Base-by-base conservation (phyloP, 2,329 filamentous ascomycete genomes). In the Pseudopyricularia javanii region DNA sequence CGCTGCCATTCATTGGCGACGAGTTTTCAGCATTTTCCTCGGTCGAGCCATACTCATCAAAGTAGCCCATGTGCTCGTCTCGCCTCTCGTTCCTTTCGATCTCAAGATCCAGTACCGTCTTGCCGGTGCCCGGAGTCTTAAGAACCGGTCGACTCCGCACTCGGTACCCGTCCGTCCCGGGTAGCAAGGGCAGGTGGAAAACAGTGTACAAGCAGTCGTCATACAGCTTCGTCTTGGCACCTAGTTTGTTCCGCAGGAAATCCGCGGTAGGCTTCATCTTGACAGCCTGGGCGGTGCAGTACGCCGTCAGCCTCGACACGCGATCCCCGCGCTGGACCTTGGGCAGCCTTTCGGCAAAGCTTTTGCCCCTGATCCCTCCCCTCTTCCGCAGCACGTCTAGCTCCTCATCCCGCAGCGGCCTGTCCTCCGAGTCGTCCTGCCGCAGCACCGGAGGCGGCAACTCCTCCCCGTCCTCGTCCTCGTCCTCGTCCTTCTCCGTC, bases 161-260 rank as follows among this genome's bases (percentile, higher is more conserved):
- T 26, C 93, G 78, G 66, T 91, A 96, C 1, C 93, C 91, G 49
- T 95, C 90, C 48, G 75, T 81, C 1, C 91, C 93, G 2, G 88
- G 86, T 52, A 97, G 74, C 15, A 98, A 72, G 5, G 93, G 93
- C 30, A 96, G 72, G 64, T 96, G 91, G 67, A 98, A 98, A 49
- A 95, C 91, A 26, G 85, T 88, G 65, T 98, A 98, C 24, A 98
- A 74, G 64, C 93, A 98, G 67, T 98, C 93, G 66, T 98, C 93
- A 68, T 98, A 98, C 5, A 97, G 76, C 69, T 98, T 98, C 14
- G 91, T 95, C 69, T 90, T 86, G 1, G 91, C 91, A 32, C 86
- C 84, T 69, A 98, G 93, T 62, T 85, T 85, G 58, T 88, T 87
- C 60, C 87, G 85, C 56, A 96, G 74, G 64, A 98, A 98, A 33